Evolutionary conservation across 2,329 filamentous ascomycete species (phyloP).

Genomic region (Pezicula carpinea): DNA sequence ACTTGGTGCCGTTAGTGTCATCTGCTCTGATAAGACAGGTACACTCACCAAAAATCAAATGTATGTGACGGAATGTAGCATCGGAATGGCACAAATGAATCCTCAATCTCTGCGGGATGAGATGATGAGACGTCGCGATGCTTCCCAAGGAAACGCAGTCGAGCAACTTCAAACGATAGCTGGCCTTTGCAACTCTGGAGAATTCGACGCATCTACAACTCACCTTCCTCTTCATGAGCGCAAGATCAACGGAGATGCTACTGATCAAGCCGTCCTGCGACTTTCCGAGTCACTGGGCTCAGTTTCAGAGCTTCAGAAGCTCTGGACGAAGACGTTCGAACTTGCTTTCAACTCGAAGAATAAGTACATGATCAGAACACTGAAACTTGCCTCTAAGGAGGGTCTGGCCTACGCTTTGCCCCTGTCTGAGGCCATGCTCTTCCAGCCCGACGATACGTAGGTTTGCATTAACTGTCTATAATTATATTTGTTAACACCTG

Average conservation of each 20-base stretch:
- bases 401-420: conserved; percentile 36
- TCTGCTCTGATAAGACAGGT: conserved; percentile 76
- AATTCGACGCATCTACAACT: conserved; percentile 64
- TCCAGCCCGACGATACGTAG: conserved; percentile 23
- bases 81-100: conserved; percentile 44
- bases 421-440: conserved; percentile 23
- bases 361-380: conserved; percentile 71
- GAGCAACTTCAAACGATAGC: conserved; percentile 56
- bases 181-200: conserved; percentile 69
- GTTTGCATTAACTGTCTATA: conserved; percentile 1
- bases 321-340: conserved; percentile 63
- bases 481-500: conserved; percentile 7
- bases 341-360: conserved; percentile 79
- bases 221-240: conserved; percentile 55
- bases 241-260: conserved; percentile 69
- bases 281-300: conserved; percentile 63
- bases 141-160: conserved; percentile 36
- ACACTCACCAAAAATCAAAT: conserved; percentile 67
- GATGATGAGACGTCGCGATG: conserved; percentile 19
- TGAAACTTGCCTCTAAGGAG: conserved; percentile 39
- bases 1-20: conserved; percentile 65
- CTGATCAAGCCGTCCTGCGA: conserved; percentile 68
- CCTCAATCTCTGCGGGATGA: conserved; percentile 45
- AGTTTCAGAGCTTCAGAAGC: conserved; percentile 53
- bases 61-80: conserved; percentile 64